Base-by-base conservation (phyloP, 2,329 filamentous ascomycete species). In the Hypoxylon sp. region DNA sequence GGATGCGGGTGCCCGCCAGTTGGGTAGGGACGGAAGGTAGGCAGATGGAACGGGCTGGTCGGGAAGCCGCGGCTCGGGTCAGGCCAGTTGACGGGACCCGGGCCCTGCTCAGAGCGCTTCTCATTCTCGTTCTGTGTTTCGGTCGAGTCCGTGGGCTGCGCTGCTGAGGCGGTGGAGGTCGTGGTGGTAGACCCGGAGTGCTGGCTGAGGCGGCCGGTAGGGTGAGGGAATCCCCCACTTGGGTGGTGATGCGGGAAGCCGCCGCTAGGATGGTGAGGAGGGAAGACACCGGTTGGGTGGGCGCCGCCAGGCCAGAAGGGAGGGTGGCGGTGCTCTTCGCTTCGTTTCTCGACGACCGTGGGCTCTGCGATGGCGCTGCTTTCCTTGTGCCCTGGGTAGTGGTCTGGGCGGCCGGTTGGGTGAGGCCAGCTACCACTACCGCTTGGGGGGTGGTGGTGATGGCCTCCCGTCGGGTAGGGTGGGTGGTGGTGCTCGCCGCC, bases 1-100 rank as follows among this genome's bases (percentile, higher is more conserved):
- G 57, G 50, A 52, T 52, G 63, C 28, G 57, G 63, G 51, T 52
- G 45, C 36, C 57, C 50, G 25, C 55, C 32, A 14, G 30, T 60
- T 4, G 57, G 49, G 49, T 38, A n/a, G 5, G 34, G 34, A 14
- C n/a, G 38, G 38, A 43, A 43, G 7, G n/a, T 43, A 43, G 38
- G 38, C 2, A 43, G 10, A 17, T 21, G 7, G 17, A 43, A 30
- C 28, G 28, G 17, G 17, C 34, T 36, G 14, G 38, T 43, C n/a
- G 14, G 14, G 38, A 43, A 19, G 17, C 38, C 38, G 38, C 38
- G 17, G 38, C 38, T 43, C 2, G 38, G 38, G 2, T 11, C 9
- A 1, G 17, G 17, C 7, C 7, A 43, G 38, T 21, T 21, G 38
- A 43, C 14, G 38, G 38, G 38, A 5, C 38, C 38, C 3, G 38